Base-by-base conservation (phyloP, 2,329 filamentous ascomycete species). In the Phaeosphaeria sp. region DNA sequence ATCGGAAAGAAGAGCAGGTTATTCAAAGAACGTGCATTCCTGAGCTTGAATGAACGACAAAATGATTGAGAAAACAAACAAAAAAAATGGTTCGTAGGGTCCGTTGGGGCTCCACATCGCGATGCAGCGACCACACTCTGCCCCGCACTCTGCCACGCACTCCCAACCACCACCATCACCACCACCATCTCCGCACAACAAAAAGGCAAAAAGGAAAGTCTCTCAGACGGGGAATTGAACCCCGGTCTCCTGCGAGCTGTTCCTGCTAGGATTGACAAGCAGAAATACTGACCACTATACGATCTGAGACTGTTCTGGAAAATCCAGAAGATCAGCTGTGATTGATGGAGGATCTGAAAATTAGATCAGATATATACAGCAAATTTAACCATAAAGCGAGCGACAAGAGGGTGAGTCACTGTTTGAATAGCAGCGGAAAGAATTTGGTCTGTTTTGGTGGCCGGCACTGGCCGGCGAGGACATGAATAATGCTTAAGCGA, bases 221-320 rank as follows among this genome's bases (percentile, higher is more conserved):
- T 61, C 59, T 59, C 59, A 45, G 51, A n/a, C n/a, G n/a, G n/a
- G n/a, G n/a, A n/a, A n/a, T n/a, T n/a, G n/a, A n/a, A n/a, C n/a
- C n/a, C n/a, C 40, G 59, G 59, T 43, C 61, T 64, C 58, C 61
- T 44, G 61, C 61, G 61, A 18, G 21, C 45, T 56, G 53, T 53
- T 50, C 44, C 30, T 36, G 30, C 30, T 36, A 36, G 9, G 17
- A 21, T 43, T 64, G 61, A 64, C 61, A 64, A 64, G 61, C 61
- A 45, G 58, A 64, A 64, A 64, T 64, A 59, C 55, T 64, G 54
- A 64, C 61, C 61, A 61, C 61, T 64, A 64, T 59, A 64, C 61
- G 48, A 61, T 53, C 53, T 48, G 47, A 61, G 61, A 64, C 49
- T 11, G 25, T 20, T n/a, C 18, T 46, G n/a, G 11, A 46, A 21